phyloP scores from a whole-genome alignment of 108 stramenopile species.

The Fragilariopsis cylindrus region DNA sequence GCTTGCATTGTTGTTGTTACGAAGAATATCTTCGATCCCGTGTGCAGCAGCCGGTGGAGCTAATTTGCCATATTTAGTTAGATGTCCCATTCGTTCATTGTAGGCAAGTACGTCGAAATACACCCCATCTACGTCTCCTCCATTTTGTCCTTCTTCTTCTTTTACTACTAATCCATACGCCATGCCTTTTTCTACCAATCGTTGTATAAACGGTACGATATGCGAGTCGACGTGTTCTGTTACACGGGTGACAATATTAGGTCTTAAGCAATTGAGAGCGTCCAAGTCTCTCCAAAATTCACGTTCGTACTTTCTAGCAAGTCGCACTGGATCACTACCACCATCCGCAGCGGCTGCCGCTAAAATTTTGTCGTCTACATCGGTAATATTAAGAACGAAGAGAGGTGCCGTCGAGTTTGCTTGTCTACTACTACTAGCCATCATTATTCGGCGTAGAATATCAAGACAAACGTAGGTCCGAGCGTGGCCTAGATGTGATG shows the following conservation, averaged over 20 bases:
- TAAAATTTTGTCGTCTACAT: slow-evolving; percentile 99
- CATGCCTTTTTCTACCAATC: slow-evolving; percentile 71
- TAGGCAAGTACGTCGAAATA: slow-evolving; percentile 92
- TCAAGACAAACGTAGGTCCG: slow-evolving; percentile 96
- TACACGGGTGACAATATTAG: slow-evolving; percentile 90
- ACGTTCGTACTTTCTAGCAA: slow-evolving; percentile 59
- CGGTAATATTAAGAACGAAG: slow-evolving; percentile 93
- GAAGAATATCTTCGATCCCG: slow-evolving; percentile 41
- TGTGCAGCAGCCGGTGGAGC: slow-evolving; percentile 67
- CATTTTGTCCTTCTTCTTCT: background rate
- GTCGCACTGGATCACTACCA: slow-evolving; percentile 37
- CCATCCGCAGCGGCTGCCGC: slow-evolving; percentile 54
- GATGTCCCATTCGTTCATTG: slow-evolving; percentile 46
- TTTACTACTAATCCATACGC: slow-evolving; percentile 66
- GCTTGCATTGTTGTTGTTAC: background rate
- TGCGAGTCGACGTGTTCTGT: slow-evolving; percentile 85
- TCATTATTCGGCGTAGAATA: slow-evolving; percentile 87
- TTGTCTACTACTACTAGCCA: background rate
- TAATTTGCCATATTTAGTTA: slow-evolving; percentile 88
- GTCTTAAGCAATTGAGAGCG: slow-evolving; percentile 66
- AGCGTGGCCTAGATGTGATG: slow-evolving; percentile 95
- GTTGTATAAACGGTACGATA: slow-evolving; percentile 88
- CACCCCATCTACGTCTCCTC: slow-evolving; percentile 53
- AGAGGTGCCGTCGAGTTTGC: slow-evolving; percentile 27
- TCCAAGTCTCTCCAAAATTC: slow-evolving; percentile 82